phyloP scores from a whole-genome alignment of 805 yeast genomes.

The Yamadazyma tumulicola region DNA sequence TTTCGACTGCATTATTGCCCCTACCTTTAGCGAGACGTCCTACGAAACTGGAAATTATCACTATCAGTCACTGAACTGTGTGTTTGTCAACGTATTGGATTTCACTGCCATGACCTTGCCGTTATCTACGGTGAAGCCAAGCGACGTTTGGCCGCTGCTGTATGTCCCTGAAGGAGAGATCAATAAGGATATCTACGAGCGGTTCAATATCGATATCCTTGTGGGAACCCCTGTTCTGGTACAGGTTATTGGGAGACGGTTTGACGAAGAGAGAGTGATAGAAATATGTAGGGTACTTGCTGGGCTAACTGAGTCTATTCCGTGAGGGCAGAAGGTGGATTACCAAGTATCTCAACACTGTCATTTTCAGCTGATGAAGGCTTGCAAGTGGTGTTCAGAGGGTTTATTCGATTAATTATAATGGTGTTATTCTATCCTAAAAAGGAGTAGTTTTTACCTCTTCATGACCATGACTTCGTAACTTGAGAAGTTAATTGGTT shows the following conservation, averaged over 20 bases:
- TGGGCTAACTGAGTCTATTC: no score
- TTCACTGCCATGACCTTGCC: constrained; percentile 7
- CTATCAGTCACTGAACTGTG: not conserved
- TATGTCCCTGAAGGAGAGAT: not conserved
- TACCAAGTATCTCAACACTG: no score
- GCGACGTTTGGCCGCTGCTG: not conserved
- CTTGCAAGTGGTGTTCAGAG: no score
- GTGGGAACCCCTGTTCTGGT: constrained; percentile 62
- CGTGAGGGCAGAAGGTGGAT: no score
- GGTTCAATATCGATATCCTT: constrained; percentile 1
- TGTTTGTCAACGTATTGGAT: constrained; percentile 6
- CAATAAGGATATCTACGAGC: not conserved
- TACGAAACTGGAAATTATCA: constrained; percentile 4
- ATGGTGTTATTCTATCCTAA: no score
- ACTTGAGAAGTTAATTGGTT: no score
- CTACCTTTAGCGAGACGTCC: constrained; percentile 4
- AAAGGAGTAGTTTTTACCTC: no score
- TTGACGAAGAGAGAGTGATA: constrained; percentile 60
- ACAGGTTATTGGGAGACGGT: constrained; percentile 60
- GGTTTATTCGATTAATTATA: no score
- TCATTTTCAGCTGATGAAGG: no score
- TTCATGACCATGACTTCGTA: no score
- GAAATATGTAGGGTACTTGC: constrained; percentile 11
- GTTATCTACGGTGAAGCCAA: not conserved
- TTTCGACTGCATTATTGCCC: constrained; percentile 43